These are phyloP conservation scores for Phytophthora pinifolia DNA, from an alignment of 352 stramenopile species.

Conservation along the genomic window DNA sequence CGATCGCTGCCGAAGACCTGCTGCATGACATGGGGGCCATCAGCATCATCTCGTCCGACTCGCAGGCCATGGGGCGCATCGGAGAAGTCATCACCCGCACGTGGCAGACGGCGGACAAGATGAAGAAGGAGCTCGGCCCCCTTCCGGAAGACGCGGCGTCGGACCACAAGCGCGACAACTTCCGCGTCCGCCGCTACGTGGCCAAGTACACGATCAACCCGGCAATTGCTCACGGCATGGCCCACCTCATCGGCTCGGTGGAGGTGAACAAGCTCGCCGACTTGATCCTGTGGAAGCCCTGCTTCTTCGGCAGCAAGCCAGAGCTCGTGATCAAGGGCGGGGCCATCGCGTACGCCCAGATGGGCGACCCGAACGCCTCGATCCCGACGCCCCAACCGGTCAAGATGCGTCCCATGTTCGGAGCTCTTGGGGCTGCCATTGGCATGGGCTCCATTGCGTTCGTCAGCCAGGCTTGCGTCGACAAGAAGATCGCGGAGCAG, in stretches of 20 bases:
- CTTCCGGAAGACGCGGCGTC: constrained; percentile 83
- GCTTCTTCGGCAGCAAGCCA: constrained; percentile 95
- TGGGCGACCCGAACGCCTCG: constrained; percentile 96
- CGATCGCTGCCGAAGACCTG: constrained; percentile 97
- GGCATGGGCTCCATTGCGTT: constrained; percentile 86
- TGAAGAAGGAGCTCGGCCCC: constrained; percentile 93
- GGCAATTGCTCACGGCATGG: constrained; percentile 96
- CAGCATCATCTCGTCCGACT: constrained; percentile 96
- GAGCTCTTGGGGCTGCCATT: constrained; percentile 61
- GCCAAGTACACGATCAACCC: constrained; percentile 99
- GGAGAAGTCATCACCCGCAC: constrained; percentile 97
- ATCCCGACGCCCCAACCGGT: constrained; percentile 97
- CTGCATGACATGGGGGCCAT: constrained; percentile 97
- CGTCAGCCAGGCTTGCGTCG: constrained; percentile 84
- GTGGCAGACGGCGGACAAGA: constrained; percentile 98
- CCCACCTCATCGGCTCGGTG: constrained; percentile 93
- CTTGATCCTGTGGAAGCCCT: constrained; percentile 94
- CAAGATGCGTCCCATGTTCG: constrained; percentile 96
- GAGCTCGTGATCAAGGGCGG: constrained; percentile 97
- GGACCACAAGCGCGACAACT: constrained; percentile 88
- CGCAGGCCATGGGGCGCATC: constrained; percentile 96
- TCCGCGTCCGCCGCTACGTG: constrained; percentile 94
- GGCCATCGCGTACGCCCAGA: constrained; percentile 93
- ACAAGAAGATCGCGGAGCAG: constrained; percentile 55
- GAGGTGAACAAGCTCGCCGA: constrained; percentile 94